Percentiles rank a stretch among this genome's conserved stretches.
phyloP scores from a whole-genome alignment of 2,329 filamentous ascomycete genomes.

The Clonostachys chloroleuca region DNA sequence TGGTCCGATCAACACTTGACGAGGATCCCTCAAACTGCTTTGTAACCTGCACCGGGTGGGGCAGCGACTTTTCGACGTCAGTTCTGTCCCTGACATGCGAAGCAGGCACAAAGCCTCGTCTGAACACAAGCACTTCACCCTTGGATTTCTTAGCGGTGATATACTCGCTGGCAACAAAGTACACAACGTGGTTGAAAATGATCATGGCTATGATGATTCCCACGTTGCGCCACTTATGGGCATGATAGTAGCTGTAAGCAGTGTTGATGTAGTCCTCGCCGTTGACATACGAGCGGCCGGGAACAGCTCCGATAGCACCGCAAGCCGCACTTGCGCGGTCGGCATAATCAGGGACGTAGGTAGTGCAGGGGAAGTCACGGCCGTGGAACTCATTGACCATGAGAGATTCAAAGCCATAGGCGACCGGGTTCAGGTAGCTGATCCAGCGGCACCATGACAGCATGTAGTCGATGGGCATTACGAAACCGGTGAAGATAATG shows the following conservation, averaged over 20 bases:
- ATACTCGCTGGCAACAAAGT: constrained; percentile 31
- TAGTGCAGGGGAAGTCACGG: constrained; percentile 50
- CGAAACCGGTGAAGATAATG: constrained; percentile 45
- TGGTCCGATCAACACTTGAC: constrained; percentile 28
- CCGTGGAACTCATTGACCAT: constrained; percentile 69
- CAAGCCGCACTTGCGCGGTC: constrained; percentile 39
- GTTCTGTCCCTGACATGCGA: constrained; percentile 43
- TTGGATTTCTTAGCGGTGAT: constrained; percentile 39
- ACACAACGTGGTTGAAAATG: constrained; percentile 27
- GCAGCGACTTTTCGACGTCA: constrained; percentile 29
- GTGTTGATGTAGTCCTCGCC: constrained; percentile 53
- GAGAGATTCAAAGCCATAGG: constrained; percentile 70
- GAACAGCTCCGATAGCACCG: constrained; percentile 48
- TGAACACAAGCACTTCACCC: constrained; percentile 53
- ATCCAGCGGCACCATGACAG: constrained; percentile 55
- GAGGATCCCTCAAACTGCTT: constrained; percentile 16
- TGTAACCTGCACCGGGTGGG: constrained; percentile 3
- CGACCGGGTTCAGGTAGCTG: constrained; percentile 68
- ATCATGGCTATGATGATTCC: constrained; percentile 54
- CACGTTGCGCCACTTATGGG: constrained; percentile 52
- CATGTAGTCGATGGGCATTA: constrained; percentile 38
- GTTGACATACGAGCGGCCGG: constrained; percentile 44
- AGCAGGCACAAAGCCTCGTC: constrained; percentile 34
- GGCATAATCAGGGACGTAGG: constrained; percentile 37
- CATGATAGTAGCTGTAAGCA: constrained; percentile 50